Percentiles rank a stretch among this genome's conserved stretches.
Conservation (phyloP, 805 yeast species). For the Lipomyces yamadae region DNA sequence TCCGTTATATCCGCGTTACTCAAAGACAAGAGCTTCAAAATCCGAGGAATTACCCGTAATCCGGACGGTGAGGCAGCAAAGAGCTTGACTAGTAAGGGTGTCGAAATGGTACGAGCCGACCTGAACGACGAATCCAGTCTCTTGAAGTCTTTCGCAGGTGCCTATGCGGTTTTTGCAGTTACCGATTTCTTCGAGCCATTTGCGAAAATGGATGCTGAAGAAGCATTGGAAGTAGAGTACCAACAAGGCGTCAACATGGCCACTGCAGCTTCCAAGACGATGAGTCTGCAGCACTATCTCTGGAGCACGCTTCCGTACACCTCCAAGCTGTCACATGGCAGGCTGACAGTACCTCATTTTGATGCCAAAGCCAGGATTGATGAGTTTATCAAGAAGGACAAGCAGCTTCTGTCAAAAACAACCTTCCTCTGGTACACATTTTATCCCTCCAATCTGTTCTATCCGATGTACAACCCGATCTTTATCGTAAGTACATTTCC, state of each 20-base stretch:
- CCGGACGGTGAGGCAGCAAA: background rate
- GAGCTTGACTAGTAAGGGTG: constrained; percentile 1
- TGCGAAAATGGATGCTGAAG: background rate
- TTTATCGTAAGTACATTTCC: background rate
- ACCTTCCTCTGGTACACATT: background rate
- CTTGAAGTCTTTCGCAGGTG: constrained; percentile 1
- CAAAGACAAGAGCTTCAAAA: constrained; percentile 15
- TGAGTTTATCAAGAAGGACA: constrained; percentile 1
- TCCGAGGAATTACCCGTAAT: constrained; percentile 34
- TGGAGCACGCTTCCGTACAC: constrained; percentile 9
- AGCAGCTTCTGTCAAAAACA: background rate
- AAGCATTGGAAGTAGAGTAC: background rate
- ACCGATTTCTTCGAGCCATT: background rate
- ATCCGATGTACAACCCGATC: background rate
- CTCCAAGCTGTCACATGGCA: background rate
- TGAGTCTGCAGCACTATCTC: background rate
- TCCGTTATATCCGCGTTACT: constrained; percentile 29
- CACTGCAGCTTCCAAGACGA: background rate
- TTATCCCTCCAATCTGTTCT: background rate
- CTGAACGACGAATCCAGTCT: background rate
- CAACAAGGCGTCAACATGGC: constrained; percentile 3
- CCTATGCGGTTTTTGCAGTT: constrained; percentile 6
- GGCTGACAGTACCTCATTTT: constrained; percentile 7
- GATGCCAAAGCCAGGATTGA: constrained; percentile 9
- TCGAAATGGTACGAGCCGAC: constrained; percentile 10